phyloP scores from a whole-genome alignment of 179 eudicot genomes.

The Beta lomatogona region DNA sequence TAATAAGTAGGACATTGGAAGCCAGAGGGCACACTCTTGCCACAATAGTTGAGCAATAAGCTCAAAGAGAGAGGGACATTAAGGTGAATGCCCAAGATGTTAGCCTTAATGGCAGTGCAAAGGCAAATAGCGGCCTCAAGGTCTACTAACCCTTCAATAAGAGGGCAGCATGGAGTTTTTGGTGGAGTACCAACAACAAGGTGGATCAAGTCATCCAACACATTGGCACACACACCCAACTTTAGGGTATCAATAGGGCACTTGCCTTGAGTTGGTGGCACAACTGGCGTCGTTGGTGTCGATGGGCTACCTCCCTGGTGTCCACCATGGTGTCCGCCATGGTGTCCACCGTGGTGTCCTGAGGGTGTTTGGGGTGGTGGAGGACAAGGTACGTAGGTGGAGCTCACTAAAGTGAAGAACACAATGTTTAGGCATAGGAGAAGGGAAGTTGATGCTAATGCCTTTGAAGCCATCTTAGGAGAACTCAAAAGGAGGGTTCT shows the following conservation, averaged over 20 bases:
- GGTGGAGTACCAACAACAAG: slow-evolving; percentile 55
- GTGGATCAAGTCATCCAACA: slow-evolving; percentile 44
- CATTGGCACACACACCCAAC: slow-evolving; percentile 57
- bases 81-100: slow-evolving; percentile 59
- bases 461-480: slow-evolving; percentile 27
- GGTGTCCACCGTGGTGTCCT: not conserved
- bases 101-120: slow-evolving; percentile 76
- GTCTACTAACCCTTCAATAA: slow-evolving; percentile 57
- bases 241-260: slow-evolving; percentile 62
- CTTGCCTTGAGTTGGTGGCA: slow-evolving; percentile 27
- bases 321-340: slow-evolving; percentile 4
- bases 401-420: slow-evolving; percentile 45
- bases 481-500: not conserved
- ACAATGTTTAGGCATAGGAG: slow-evolving; percentile 49
- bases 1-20: slow-evolving; percentile 44
- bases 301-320: not conserved
- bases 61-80: slow-evolving; percentile 55
- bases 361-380: slow-evolving; percentile 23
- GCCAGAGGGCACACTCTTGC: slow-evolving; percentile 50
- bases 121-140: slow-evolving; percentile 84
- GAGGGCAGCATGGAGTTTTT: slow-evolving; percentile 66
- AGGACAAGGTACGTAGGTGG: slow-evolving; percentile 24
- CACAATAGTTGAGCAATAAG: slow-evolving; percentile 60
- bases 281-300: slow-evolving; percentile 7
- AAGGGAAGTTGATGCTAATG: slow-evolving; percentile 39